phyloP scores from a whole-genome alignment of 495 filamentous ascomycete genomes.

The Thermothielavioides terrestris region DNA sequence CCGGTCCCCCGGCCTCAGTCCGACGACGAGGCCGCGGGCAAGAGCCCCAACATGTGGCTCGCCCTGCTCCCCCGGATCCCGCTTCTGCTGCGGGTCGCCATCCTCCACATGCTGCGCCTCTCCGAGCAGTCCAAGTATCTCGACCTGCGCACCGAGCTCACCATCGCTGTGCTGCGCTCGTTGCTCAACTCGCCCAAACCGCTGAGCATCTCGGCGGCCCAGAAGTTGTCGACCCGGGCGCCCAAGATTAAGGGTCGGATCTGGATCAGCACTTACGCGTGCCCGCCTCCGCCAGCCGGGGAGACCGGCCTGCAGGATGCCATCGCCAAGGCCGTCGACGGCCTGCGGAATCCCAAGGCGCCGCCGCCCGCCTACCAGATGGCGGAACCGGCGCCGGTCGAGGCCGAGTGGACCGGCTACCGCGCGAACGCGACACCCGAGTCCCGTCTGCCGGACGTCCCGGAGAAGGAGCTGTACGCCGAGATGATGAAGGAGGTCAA shows the following conservation, averaged over 20 bases:
- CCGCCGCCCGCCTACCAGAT: conserved; percentile 35
- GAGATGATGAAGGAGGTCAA: conserved; percentile 62
- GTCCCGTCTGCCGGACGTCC: conserved; percentile 46
- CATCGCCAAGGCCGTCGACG: conserved; percentile 56
- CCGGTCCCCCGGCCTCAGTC: background rate
- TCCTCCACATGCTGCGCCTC: conserved; percentile 57
- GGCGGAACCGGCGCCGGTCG: conserved; percentile 50
- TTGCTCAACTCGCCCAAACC: conserved; percentile 40
- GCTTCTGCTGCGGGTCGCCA: conserved; percentile 54
- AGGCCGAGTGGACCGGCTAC: conserved; percentile 84
- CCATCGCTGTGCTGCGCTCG: conserved; percentile 58
- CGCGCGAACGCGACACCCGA: conserved; percentile 49
- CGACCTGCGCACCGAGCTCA: conserved; percentile 69
- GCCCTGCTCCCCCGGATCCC: conserved; percentile 53
- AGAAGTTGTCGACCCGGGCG: conserved; percentile 52
- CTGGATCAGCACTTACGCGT: conserved; percentile 64
- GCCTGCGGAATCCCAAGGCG: conserved; percentile 41
- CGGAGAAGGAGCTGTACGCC: conserved; percentile 63
- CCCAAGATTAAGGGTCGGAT: conserved; percentile 66
- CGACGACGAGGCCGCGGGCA: background rate
- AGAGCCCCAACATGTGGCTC: conserved; percentile 34
- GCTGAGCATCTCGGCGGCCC: conserved; percentile 50
- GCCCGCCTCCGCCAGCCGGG: conserved; percentile 35
- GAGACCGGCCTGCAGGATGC: conserved; percentile 51
- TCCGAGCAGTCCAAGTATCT: conserved; percentile 64